These are phyloP conservation scores for Populus hybrid DNA, from an alignment of 441 rosid species.

Conservation along the genomic window DNA sequence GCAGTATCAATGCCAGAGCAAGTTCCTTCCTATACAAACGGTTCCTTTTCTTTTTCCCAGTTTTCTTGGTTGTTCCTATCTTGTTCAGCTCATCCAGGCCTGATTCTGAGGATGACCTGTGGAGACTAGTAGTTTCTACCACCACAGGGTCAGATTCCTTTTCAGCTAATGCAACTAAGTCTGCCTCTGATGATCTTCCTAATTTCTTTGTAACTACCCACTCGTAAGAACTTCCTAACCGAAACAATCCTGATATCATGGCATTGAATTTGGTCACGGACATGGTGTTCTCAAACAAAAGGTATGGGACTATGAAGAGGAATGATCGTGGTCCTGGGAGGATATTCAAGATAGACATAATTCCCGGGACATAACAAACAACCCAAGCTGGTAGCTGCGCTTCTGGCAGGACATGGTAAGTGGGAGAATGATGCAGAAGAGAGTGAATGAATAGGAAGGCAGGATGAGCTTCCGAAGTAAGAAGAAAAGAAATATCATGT, in stretches of 20 bases:
- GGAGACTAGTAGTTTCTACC: conserved; percentile 29
- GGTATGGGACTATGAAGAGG: conserved; percentile 85
- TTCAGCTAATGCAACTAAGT: conserved; percentile 66
- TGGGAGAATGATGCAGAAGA: conserved; percentile 89
- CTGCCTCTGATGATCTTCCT: conserved; percentile 91
- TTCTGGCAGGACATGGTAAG: conserved; percentile 82
- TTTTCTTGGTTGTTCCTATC: conserved; percentile 50
- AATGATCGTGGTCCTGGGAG: conserved; percentile 85
- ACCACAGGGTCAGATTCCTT: conserved; percentile 50
- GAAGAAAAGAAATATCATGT: conserved; percentile 85
- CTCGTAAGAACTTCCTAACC: conserved; percentile 78
- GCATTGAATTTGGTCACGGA: conserved; percentile 95
- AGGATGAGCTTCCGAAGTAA: conserved; percentile 79
- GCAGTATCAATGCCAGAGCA: conserved; percentile 66
- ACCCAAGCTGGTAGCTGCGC: conserved; percentile 92
- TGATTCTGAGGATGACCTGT: conserved; percentile 72
- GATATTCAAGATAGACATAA: conserved; percentile 77
- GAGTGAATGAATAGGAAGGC: conserved; percentile 89
- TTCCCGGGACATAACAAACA: conserved; percentile 76
- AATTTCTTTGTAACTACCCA: conserved; percentile 90
- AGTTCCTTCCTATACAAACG: conserved; percentile 79
- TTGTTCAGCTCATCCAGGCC: conserved; percentile 64
- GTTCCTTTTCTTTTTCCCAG: conserved; percentile 46
- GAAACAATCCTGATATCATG: conserved; percentile 84
- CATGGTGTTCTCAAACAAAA: conserved; percentile 92